A percentile compares a stretch with the other conserved stretches of the same genome.
Evolutionary conservation across 768 basidiomycete species (phyloP).

Genomic region (Mrakia blollopis): DNA sequence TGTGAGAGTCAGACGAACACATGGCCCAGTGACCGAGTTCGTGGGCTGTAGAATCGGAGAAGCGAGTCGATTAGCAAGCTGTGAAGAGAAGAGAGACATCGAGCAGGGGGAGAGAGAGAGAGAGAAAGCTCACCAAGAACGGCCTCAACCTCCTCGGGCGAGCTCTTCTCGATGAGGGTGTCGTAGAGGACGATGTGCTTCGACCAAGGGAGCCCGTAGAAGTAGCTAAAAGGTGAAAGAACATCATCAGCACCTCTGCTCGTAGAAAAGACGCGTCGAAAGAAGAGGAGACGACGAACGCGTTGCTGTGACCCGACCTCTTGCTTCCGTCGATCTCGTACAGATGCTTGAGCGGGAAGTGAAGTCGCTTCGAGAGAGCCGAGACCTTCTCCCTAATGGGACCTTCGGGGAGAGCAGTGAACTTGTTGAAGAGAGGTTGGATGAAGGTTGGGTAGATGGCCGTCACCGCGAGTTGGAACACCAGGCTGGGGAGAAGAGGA

Average conservation of each 20-base stretch:
- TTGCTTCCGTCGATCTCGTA: slow-evolving; percentile 98
- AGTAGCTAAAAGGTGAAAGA: slow-evolving; percentile 56
- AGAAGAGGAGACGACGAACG: slow-evolving; percentile 36
- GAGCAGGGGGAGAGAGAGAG: not conserved
- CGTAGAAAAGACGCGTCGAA: not conserved
- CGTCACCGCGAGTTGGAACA: slow-evolving; percentile 75
- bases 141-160: slow-evolving; percentile 89
- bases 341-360: slow-evolving; percentile 88
- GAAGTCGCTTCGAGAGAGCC: slow-evolving; percentile 66
- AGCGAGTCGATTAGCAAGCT: too few species aligned
- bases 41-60: slow-evolving; percentile 59
- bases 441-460: slow-evolving; percentile 55
- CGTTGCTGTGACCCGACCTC: slow-evolving; percentile 89
- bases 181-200: slow-evolving; percentile 90
- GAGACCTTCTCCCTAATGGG: slow-evolving; percentile 75
- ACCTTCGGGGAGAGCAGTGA: slow-evolving; percentile 74
- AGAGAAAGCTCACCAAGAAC: slow-evolving; percentile 56
- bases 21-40: slow-evolving; percentile 96
- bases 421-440: slow-evolving; percentile 95
- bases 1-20: slow-evolving; percentile 40
- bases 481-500: slow-evolving; percentile 51
- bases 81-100: not conserved
- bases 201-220: slow-evolving; percentile 85
- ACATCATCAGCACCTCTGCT: not conserved
- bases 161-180: slow-evolving; percentile 85